phyloP scores from a whole-genome alignment of 306 rosid genomes.

The Rosa rugosa region DNA sequence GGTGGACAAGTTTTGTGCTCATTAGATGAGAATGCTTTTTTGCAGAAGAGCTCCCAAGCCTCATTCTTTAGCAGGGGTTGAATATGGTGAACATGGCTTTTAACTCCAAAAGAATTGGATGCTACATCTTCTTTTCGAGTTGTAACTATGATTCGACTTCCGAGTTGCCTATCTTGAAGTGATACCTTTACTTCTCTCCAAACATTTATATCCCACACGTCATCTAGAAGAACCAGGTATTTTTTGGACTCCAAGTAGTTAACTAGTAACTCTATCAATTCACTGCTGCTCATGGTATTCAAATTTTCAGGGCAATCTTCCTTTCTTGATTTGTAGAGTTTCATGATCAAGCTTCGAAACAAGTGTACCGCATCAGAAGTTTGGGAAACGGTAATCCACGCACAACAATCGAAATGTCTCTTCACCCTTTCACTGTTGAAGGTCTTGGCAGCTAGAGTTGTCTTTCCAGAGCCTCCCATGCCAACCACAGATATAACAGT shows the following conservation, averaged over 20 bases:
- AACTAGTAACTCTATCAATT: neutral
- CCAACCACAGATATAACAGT: conserved; percentile 11
- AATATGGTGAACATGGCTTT: too few species aligned
- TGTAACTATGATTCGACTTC: neutral
- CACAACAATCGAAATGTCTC: neutral
- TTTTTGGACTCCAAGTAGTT: neutral
- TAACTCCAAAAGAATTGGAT: neutral
- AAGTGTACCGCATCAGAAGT: neutral
- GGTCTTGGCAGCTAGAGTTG: conserved; percentile 8
- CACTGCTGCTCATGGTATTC: neutral
- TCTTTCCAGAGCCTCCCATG: conserved; percentile 3
- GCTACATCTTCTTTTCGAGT: neutral
- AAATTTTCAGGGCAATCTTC: neutral
- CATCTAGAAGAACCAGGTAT: neutral
- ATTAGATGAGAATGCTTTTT: neutral
- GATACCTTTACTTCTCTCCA: conserved; percentile 4
- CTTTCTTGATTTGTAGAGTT: neutral
- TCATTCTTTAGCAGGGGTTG: neutral
- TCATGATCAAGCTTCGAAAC: neutral
- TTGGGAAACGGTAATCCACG: conserved; percentile 24
- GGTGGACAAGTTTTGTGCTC: neutral
- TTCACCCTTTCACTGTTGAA: neutral
- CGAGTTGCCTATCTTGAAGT: neutral
- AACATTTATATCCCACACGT: neutral
- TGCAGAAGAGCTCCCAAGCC: neutral